These are phyloP conservation scores for Macrophomina tecta DNA, from an alignment of 2,329 filamentous ascomycete species.

Conservation along the genomic window DNA sequence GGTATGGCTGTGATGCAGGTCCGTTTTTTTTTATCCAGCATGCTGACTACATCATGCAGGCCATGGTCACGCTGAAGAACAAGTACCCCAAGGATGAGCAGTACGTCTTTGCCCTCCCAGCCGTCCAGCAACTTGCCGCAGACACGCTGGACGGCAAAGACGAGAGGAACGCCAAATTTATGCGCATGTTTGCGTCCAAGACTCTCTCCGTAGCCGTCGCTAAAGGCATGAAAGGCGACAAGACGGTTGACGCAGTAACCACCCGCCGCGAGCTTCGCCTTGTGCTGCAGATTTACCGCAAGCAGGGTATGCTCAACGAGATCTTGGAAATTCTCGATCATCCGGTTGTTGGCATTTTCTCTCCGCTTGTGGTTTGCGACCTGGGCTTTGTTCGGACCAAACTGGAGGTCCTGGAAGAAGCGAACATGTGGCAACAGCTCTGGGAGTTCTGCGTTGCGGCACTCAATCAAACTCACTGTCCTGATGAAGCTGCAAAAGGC, in stretches of 20 bases:
- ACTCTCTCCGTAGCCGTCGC: constrained; percentile 8
- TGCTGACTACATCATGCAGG: constrained; percentile 2
- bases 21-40: background rate
- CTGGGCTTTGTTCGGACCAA: constrained; percentile 25
- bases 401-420: constrained; percentile 21
- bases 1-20: constrained; percentile 6
- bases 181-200: constrained; percentile 23
- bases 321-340: constrained; percentile 23
- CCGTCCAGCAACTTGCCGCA: constrained; percentile 23
- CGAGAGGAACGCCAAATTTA: constrained; percentile 17
- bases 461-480: constrained; percentile 10
- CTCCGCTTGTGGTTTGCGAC: constrained; percentile 25
- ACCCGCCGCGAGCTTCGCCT: constrained; percentile 27
- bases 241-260: constrained; percentile 22
- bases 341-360: constrained; percentile 22
- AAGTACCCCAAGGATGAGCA: constrained; percentile 27
- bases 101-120: constrained; percentile 26
- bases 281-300: constrained; percentile 25
- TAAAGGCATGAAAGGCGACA: constrained; percentile 27
- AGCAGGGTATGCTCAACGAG: constrained; percentile 25
- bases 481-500: constrained; percentile 15
- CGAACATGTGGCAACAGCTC: constrained; percentile 24
- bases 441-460: constrained; percentile 26
- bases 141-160: constrained; percentile 23
- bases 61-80: constrained; percentile 25